Conservation (phyloP, 2,329 filamentous ascomycete species). For the Trichophyton verrucosum region DNA sequence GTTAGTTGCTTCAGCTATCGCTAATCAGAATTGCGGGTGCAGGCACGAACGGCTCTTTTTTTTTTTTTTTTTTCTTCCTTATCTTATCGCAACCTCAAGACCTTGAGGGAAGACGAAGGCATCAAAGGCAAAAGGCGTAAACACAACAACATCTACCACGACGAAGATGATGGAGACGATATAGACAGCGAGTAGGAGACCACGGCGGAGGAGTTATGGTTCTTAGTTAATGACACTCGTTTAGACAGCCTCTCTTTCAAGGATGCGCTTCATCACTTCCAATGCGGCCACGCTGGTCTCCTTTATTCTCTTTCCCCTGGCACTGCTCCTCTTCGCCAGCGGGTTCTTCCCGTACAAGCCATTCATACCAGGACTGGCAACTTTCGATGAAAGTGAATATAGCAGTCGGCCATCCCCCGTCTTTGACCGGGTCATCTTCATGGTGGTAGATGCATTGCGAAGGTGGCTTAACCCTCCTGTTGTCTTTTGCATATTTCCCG, state of each 20-base stretch:
- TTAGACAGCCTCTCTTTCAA: not conserved
- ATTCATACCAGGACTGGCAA: conserved; percentile 71
- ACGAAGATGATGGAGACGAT: not conserved
- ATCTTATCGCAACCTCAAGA: not conserved
- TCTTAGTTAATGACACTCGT: not conserved
- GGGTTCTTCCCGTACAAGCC: conserved; percentile 99
- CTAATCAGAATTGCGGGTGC: conserved; percentile 1
- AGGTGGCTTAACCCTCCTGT: conserved; percentile 44
- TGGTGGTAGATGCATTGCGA: conserved; percentile 91
- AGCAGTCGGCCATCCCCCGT: conserved; percentile 50
- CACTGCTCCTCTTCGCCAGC: conserved; percentile 64
- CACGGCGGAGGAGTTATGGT: not conserved
- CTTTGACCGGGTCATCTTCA: conserved; percentile 87
- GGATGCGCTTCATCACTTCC: not conserved
- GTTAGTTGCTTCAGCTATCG: not conserved
- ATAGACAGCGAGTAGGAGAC: not conserved
- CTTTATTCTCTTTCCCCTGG: conserved; percentile 65
- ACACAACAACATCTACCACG: not conserved
- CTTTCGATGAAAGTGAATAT: conserved; percentile 41
- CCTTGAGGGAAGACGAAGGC: not conserved
- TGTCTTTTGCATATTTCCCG: not conserved
- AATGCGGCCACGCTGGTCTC: conserved; percentile 33
- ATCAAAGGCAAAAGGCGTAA: not conserved
- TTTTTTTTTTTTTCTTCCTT: not conserved
- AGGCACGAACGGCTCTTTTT: not conserved